Percentiles rank a stretch among this genome's conserved stretches.
These are phyloP conservation scores for Rhizopogon roseolus DNA, from an alignment of 768 basidiomycete genomes.

Conservation along the genomic window DNA sequence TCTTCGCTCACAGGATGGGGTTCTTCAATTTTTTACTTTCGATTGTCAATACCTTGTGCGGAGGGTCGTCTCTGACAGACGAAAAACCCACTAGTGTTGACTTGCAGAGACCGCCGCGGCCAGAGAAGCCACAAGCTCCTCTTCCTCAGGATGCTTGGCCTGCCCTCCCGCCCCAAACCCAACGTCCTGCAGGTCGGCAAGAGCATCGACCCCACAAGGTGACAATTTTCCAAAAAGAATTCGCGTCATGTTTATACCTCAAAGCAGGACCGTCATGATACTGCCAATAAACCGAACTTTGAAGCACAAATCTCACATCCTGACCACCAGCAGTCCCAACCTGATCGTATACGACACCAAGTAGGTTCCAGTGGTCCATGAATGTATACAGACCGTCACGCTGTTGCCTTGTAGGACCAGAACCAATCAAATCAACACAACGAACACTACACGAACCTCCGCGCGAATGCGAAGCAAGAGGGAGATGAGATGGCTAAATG, in stretches of 20 bases:
- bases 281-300: neutral
- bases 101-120: neutral
- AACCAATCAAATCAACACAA: constrained; percentile 67
- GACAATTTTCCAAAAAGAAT: too few relatives aligned
- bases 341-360: constrained; percentile 12
- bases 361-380: constrained; percentile 4
- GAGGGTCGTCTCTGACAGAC: constrained; percentile 13
- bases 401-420: constrained; percentile 34
- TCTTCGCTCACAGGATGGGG: constrained; percentile 9
- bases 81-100: neutral
- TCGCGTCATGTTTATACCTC: too few relatives aligned
- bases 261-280: too few relatives aligned
- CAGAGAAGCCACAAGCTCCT: constrained; percentile 8
- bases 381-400: neutral
- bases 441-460: constrained; percentile 61
- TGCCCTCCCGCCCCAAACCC: neutral
- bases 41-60: constrained; percentile 18
- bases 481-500: constrained; percentile 73
- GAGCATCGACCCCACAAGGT: constrained; percentile 6
- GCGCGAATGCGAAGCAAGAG: constrained; percentile 72
- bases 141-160: neutral
- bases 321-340: constrained; percentile 7
- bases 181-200: neutral
- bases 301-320: constrained; percentile 5
- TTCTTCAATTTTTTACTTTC: constrained; percentile 22